These are phyloP conservation scores for Lophiostoma macrostomum DNA, from an alignment of 495 filamentous ascomycete species.

Conservation along the genomic window DNA sequence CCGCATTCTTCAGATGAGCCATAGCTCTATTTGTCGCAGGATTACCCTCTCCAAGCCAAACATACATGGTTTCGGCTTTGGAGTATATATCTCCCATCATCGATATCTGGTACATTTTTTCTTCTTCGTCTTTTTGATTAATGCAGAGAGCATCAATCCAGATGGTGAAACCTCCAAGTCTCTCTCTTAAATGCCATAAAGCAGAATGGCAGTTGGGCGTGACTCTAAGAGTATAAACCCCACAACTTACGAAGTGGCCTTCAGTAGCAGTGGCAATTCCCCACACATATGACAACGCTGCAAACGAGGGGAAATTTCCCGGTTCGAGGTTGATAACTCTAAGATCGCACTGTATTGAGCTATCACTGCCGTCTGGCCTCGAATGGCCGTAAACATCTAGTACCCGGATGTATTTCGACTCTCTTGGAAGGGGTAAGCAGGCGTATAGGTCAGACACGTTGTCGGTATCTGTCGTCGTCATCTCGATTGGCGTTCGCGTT, in stretches of 20 bases:
- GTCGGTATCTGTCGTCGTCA: too few relatives aligned
- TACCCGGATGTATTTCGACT: too few relatives aligned
- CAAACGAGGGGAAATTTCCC: not conserved
- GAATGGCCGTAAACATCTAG: too few relatives aligned
- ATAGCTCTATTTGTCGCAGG: slow-evolving; percentile 9
- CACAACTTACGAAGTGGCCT: not conserved
- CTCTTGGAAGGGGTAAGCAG: too few relatives aligned
- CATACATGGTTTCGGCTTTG: not conserved
- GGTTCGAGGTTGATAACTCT: too few relatives aligned
- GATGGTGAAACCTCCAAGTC: slow-evolving; percentile 4
- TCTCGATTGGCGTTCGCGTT: too few relatives aligned
- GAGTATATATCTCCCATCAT: slow-evolving; percentile 20
- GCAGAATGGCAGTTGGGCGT: slow-evolving; percentile 13
- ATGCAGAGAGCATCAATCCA: slow-evolving; percentile 23
- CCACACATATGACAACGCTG: slow-evolving; percentile 16
- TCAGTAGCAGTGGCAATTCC: not conserved
- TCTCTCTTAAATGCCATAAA: slow-evolving; percentile 2
- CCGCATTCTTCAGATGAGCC: not conserved
- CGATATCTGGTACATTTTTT: slow-evolving; percentile 13
- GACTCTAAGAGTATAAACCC: not conserved
- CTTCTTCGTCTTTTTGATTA: slow-evolving; percentile 1
- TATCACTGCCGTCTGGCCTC: too few relatives aligned
- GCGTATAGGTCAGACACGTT: too few relatives aligned
- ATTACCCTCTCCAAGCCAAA: slow-evolving; percentile 16
- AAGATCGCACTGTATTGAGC: too few relatives aligned